Evolutionary conservation across 2,329 filamentous ascomycete species (phyloP).

Genomic region (Dactylellina parvicollis): DNA sequence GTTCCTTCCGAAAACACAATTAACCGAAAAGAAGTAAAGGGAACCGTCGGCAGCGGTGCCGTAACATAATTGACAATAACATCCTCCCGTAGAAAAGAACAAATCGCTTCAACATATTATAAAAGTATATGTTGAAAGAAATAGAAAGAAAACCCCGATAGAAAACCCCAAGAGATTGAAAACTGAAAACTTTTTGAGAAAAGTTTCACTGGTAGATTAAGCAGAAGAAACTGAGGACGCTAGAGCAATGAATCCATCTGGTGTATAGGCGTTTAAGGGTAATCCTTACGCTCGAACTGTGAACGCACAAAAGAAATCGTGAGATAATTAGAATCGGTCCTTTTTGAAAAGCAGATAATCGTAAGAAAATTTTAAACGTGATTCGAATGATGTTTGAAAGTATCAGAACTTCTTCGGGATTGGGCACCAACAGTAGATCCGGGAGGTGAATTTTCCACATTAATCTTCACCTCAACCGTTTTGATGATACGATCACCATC

Average conservation of each 20-base stretch:
- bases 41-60: slow-evolving; percentile 15
- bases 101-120: slow-evolving; percentile 44
- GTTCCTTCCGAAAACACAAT: slow-evolving; percentile 11
- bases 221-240: slow-evolving; percentile 1
- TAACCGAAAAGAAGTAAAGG: slow-evolving; percentile 16
- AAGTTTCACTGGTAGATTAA: slow-evolving; percentile 21
- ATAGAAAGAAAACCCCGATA: neutral
- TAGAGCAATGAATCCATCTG: neutral
- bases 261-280: slow-evolving; percentile 21
- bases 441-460: slow-evolving; percentile 54
- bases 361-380: slow-evolving; percentile 46
- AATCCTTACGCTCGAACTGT: slow-evolving; percentile 53
- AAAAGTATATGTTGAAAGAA: slow-evolving; percentile 30
- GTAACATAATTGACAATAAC: neutral
- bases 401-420: slow-evolving; percentile 53
- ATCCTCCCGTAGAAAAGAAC: neutral
- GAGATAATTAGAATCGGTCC: slow-evolving; percentile 46
- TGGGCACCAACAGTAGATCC: slow-evolving; percentile 54
- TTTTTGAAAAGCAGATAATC: slow-evolving; percentile 29
- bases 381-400: slow-evolving; percentile 39
- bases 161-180: slow-evolving; percentile 12
- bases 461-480: slow-evolving; percentile 57
- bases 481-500: slow-evolving; percentile 55
- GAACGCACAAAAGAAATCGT: slow-evolving; percentile 42
- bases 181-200: slow-evolving; percentile 37